phyloP scores from a whole-genome alignment of 2,329 filamentous ascomycete genomes.

The Cryphonectria japonica region DNA sequence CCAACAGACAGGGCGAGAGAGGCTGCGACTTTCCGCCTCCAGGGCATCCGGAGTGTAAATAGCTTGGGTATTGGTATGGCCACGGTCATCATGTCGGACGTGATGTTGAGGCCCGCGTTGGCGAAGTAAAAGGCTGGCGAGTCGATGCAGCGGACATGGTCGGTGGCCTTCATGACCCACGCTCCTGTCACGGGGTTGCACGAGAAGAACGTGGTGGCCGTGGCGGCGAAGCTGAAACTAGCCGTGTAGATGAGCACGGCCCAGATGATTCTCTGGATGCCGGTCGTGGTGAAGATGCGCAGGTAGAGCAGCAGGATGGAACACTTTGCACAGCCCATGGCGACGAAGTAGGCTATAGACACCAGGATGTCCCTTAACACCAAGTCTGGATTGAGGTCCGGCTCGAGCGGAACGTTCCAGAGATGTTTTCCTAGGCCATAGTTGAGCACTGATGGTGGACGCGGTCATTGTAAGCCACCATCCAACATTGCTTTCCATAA shows the following conservation, averaged over 20 bases:
- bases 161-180: background rate
- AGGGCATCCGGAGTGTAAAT: background rate
- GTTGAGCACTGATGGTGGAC: background rate
- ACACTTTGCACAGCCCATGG: constrained; percentile 7
- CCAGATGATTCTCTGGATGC: constrained; percentile 1
- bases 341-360: background rate
- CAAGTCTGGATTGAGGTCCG: background rate
- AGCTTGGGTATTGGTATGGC: constrained; percentile 7
- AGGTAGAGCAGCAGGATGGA: background rate
- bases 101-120: background rate
- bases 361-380: background rate
- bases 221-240: background rate
- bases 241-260: background rate
- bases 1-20: background rate
- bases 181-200: background rate
- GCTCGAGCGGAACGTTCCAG: background rate
- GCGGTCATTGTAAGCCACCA: background rate
- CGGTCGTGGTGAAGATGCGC: background rate
- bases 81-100: constrained; percentile 8
- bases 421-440: constrained; percentile 1
- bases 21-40: background rate
- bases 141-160: background rate
- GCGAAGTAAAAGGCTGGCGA: constrained; percentile 6
- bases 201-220: background rate
- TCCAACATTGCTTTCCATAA: background rate